Conservation (phyloP, 2,329 filamentous ascomycete genomes). For the Trichoderma guizhouense region DNA sequence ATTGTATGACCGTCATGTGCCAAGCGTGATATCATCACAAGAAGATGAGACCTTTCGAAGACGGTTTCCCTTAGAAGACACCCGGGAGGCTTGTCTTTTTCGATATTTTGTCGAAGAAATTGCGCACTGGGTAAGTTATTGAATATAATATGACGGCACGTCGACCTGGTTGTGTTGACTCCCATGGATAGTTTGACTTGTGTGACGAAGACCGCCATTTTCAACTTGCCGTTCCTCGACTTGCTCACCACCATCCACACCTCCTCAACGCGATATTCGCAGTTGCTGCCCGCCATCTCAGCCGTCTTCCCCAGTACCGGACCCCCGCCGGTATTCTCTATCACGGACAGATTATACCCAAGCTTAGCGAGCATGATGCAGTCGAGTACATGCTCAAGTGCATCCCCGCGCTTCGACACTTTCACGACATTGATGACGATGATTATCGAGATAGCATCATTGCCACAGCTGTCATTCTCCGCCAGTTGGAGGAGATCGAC, state of each 20-base stretch:
- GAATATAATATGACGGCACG: neutral
- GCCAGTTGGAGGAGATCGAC: slow-evolving; percentile 42
- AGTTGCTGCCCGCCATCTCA: slow-evolving; percentile 38
- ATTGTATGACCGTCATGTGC: neutral
- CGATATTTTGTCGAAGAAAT: slow-evolving; percentile 40
- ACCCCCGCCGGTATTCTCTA: slow-evolving; percentile 36
- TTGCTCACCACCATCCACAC: slow-evolving; percentile 35
- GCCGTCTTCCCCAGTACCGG: slow-evolving; percentile 38
- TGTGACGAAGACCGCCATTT: slow-evolving; percentile 41
- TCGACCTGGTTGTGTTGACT: neutral
- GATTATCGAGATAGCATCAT: slow-evolving; percentile 40
- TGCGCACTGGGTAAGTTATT: slow-evolving; percentile 36
- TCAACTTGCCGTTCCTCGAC: slow-evolving; percentile 36
- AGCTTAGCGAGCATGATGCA: slow-evolving; percentile 36
- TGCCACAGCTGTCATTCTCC: slow-evolving; percentile 39
- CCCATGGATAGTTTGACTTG: slow-evolving; percentile 35
- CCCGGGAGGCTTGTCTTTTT: slow-evolving; percentile 38
- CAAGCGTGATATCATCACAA: slow-evolving; percentile 1
- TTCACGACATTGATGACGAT: slow-evolving; percentile 36
- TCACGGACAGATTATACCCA: slow-evolving; percentile 36
- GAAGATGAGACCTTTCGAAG: slow-evolving; percentile 5
- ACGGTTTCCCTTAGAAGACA: slow-evolving; percentile 32
- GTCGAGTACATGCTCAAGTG: slow-evolving; percentile 41
- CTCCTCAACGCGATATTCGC: slow-evolving; percentile 41
- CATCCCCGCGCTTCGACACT: slow-evolving; percentile 38